A percentile compares a stretch with the other conserved stretches of the same genome.
Conservation (phyloP, 768 basidiomycete genomes). For the Lentinula aciculospora region DNA sequence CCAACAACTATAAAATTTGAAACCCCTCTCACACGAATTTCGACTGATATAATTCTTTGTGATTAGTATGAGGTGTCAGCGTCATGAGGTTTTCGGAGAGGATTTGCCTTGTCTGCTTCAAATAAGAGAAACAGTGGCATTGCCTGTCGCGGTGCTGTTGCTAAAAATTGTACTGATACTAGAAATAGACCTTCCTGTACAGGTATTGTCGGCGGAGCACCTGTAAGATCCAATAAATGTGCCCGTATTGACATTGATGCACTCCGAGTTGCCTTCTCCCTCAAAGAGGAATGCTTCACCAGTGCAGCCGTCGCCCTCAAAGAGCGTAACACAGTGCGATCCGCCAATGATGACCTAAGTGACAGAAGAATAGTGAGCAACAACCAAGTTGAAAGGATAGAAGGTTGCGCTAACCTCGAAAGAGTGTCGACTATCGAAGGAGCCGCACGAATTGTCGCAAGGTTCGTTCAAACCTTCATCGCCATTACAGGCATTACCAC, state of each 20-base stretch:
- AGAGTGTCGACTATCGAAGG: background rate
- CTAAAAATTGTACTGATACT: background rate
- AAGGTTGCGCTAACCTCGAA: background rate
- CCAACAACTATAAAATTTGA: no score
- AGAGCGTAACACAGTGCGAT: background rate
- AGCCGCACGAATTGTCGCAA: background rate
- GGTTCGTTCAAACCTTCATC: background rate
- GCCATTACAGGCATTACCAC: background rate
- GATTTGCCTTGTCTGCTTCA: no score
- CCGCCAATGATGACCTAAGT: background rate
- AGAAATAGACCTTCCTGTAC: background rate
- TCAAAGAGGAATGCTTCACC: background rate
- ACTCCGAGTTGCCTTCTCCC: background rate
- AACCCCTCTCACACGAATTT: no score
- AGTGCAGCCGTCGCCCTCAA: background rate
- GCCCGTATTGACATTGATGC: background rate
- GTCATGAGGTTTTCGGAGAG: no score
- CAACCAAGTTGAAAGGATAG: background rate
- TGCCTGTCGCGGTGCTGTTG: background rate
- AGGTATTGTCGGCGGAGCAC: background rate
- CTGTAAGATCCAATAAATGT: background rate
- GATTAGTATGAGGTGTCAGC: no score
- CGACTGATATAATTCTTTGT: no score
- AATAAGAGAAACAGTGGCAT: background rate
- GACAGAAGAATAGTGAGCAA: background rate